phyloP scores from a whole-genome alignment of 805 yeast genomes.

The Limtongozyma cylindracea region DNA sequence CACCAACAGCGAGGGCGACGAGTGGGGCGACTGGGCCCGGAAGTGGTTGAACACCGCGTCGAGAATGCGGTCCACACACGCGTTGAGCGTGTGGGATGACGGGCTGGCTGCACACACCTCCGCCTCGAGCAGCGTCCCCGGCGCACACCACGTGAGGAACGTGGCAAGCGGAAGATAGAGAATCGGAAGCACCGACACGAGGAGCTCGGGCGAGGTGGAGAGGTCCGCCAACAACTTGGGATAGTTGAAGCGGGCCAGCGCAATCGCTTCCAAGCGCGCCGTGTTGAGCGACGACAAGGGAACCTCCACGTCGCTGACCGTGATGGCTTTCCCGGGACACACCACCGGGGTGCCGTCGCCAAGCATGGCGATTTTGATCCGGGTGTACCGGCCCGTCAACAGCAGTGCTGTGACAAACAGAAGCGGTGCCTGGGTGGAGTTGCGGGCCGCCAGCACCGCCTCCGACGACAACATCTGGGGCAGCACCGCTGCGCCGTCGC shows the following conservation, averaged over 20 bases:
- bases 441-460: no score
- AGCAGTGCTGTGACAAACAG: conserved; percentile 79
- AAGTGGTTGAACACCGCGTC: conserved; percentile 55
- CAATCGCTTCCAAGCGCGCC: conserved; percentile 14
- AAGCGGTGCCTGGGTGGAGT: no score
- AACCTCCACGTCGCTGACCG: conserved; percentile 22
- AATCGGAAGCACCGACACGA: conserved; percentile 17
- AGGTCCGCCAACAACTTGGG: conserved; percentile 12
- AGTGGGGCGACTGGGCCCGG: conserved; percentile 12
- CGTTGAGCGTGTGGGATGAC: no score
- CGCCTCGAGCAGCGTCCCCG: no score
- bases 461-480: no score
- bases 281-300: conserved; percentile 35
- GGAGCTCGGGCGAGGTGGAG: conserved; percentile 10
- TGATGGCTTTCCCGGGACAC: conserved; percentile 39
- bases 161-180: conserved; percentile 34
- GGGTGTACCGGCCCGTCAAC: conserved; percentile 53
- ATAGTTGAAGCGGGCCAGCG: conserved; percentile 14
- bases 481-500: no score
- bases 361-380: conserved; percentile 42
- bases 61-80: conserved; percentile 51
- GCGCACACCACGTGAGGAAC: no score
- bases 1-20: conserved; percentile 30
- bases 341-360: conserved; percentile 74
- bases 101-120: no score